Evolutionary conservation across 2,329 filamentous ascomycete genomes (phyloP).

Genomic region (Fusarium palustre): DNA sequence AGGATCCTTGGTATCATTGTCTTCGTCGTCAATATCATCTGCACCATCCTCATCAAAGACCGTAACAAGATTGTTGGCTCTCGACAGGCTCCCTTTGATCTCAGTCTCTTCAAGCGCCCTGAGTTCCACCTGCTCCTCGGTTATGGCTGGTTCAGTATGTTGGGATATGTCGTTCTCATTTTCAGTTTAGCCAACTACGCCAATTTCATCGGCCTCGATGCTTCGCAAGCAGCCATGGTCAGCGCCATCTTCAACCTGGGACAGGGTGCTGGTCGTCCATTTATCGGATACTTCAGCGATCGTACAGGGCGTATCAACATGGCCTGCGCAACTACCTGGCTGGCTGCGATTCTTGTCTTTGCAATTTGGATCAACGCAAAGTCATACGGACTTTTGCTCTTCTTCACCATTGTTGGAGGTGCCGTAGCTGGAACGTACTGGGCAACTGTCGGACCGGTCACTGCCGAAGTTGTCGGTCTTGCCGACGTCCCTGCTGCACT

Average conservation of each 20-base stretch:
- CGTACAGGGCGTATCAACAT: conserved; percentile 78
- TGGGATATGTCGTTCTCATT: conserved; percentile 81
- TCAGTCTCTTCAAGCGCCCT: conserved; percentile 67
- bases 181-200: conserved; percentile 83
- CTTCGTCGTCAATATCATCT: conserved; percentile 72
- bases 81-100: conserved; percentile 75
- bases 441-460: conserved; percentile 75
- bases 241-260: conserved; percentile 79
- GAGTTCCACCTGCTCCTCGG: conserved; percentile 74
- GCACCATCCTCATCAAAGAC: conserved; percentile 73
- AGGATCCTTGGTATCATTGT: conserved; percentile 72
- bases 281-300: conserved; percentile 80
- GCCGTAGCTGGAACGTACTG: conserved; percentile 78
- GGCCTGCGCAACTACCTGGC: conserved; percentile 71
- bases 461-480: conserved; percentile 79
- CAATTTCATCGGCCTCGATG: conserved; percentile 72
- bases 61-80: conserved; percentile 77
- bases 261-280: conserved; percentile 75
- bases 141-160: conserved; percentile 78
- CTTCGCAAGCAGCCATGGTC: conserved; percentile 75
- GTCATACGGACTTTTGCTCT: conserved; percentile 72
- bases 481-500: conserved; percentile 74
- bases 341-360: conserved; percentile 73
- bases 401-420: conserved; percentile 79
- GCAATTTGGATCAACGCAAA: conserved; percentile 79